Evolutionary conservation across 2,329 filamentous ascomycete genomes (phyloP), one percentile per base, ranked within the genome.

Genomic region (Ceratocystis cubensis): DNA sequence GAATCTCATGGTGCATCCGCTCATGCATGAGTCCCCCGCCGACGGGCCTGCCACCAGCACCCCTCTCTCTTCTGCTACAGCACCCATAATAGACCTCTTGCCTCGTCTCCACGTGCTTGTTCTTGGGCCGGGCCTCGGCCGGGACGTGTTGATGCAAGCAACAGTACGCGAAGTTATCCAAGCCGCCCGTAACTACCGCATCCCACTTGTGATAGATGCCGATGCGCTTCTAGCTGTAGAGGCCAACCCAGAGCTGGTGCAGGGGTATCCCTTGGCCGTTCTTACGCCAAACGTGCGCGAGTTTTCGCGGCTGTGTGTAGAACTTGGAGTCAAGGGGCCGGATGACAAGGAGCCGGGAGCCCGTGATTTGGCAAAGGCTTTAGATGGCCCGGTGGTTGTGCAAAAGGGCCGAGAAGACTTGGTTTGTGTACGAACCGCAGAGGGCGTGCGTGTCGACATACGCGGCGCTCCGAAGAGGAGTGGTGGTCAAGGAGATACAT

Each of bases 1-100:
- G 2, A 96, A 97, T 75, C 81, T 99, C 33, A 99, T 99, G 93
- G 94, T 99, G 10, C 94, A 97, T 75, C 94, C 94, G 0, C 84
- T 96, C 71, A 93, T 99, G 85, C 88, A 91, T 37, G 90, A 94
- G 85, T 59, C 73, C 76, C 10, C 67, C 74, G 13, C 20, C 48
- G 48, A 70, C 5, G 61, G 45, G 13, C 5, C 53, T 28, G 56
- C 30, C 15, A 17, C 59, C 53, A 33, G 22, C n/a, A 81, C 82
- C 71, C 71, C 74, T n/a, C 73, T 76, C 33, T 72, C 73, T 46
- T 73, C 77, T 25, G 80, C 84, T 71, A 80, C 84, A 70, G 79
- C 78, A 13, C 74, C 78, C 64, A 88, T 97, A 70, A 82, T 92
- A 69, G 84, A 82, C 68, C 88, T 97, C 84, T 83, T 99, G 2